Evolutionary conservation across 495 filamentous ascomycete genomes (phyloP), one percentile per base, ranked within the genome.

Genomic region (Terfezia boudieri): DNA sequence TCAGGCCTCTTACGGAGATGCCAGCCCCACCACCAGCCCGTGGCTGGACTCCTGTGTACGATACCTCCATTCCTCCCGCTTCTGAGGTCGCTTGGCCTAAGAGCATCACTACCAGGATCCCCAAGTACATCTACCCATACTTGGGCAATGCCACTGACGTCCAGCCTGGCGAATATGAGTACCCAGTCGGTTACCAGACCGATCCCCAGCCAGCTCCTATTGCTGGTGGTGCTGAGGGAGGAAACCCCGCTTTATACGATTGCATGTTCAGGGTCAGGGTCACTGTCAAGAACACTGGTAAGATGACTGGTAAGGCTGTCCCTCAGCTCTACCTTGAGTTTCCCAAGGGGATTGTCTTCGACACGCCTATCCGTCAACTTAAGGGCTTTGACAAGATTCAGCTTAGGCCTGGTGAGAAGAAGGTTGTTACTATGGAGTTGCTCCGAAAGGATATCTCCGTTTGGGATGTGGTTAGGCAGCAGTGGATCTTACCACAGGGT

Each of bases 371-470:
- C 57, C 59, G 49, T 9, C 84, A 89, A 46, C 76, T 96, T n/a
- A 69, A 89, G 0, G 83, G 78, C 41, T 94, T 93, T 61, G 78
- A 77, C 53, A 94, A 94, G 72, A 72, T 86, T 17, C 58, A 67
- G 20, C 58, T 89, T 26, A 67, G 67, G 16, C 68, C 67, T 54
- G 68, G 79, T 50, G 56, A 72, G 68, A 64, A 67, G 51, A 65
- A 74, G 63, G 67, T 62, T 8, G 57, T 84, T 14, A 67, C 60
- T 37, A 59, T 85, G 56, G 59, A 66, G n/a, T 57, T 86, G 11
- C 79, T 76, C 53, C 67, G 81, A 52, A 78, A 76, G 63, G 82
- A 84, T 62, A 51, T 86, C 10, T 84, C 80, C 58, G 73, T 82
- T 11, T 86, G 82, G 82, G 79, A 85, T 67, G 73, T 77, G n/a